These are phyloP conservation scores for Xylaria venustula DNA, from an alignment of 495 filamentous ascomycete species.

Conservation along the genomic window DNA sequence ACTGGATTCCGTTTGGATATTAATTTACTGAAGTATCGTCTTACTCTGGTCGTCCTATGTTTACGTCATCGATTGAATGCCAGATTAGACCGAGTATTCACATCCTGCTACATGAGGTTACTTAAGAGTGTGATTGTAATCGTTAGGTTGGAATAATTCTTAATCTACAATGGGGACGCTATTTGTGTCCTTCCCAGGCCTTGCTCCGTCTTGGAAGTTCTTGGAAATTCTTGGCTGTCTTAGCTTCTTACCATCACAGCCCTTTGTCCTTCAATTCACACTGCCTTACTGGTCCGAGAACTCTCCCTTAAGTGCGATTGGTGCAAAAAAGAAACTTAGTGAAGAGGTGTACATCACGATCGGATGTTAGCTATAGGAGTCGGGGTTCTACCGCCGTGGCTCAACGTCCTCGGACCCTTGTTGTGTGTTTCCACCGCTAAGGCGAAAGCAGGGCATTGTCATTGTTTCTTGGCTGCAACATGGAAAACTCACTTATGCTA, in stretches of 20 bases:
- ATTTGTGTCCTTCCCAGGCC: background rate
- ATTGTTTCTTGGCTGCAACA: no score
- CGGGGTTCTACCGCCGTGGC: no score
- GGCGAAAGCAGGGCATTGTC: no score
- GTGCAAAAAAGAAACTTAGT: background rate
- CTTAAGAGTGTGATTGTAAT: background rate
- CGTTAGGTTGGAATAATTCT: background rate
- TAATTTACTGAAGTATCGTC: background rate
- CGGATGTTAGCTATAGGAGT: no score
- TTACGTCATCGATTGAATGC: background rate
- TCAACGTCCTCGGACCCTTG: no score
- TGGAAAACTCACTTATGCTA: no score
- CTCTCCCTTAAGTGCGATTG: background rate
- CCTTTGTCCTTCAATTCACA: background rate
- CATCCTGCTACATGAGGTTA: background rate
- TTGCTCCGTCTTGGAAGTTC: slow-evolving; percentile 5
- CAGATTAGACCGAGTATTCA: background rate
- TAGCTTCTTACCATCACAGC: background rate
- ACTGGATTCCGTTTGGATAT: background rate
- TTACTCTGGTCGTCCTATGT: background rate
- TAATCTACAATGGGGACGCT: background rate
- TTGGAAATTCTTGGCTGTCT: background rate
- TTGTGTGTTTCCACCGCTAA: no score
- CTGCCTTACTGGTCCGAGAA: background rate
- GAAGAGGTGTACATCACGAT: background rate